Conservation (phyloP, 2,329 filamentous ascomycete genomes). For the Sclerotinia borealis region DNA sequence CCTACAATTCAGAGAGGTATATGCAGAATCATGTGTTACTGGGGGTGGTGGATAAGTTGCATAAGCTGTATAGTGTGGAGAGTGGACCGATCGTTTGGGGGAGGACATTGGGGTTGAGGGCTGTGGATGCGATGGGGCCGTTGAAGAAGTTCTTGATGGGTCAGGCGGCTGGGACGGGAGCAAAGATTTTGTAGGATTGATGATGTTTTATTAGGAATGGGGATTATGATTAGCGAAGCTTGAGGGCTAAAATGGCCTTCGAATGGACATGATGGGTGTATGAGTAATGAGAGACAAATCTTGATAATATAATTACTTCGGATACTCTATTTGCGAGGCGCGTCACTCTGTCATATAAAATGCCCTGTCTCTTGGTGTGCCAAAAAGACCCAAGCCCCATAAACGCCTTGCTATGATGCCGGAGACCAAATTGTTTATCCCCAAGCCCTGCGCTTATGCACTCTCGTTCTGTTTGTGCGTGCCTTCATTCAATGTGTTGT, state of each 20-base stretch:
- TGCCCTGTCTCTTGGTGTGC: neutral
- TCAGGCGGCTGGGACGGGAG: conserved; percentile 52
- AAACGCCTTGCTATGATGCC: conserved; percentile 11
- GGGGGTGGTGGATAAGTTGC: conserved; percentile 80
- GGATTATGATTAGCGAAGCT: neutral
- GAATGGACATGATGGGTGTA: neutral
- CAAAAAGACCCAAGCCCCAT: neutral
- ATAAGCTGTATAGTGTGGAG: conserved; percentile 82
- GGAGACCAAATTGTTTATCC: neutral
- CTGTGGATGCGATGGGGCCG: conserved; percentile 67
- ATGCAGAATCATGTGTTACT: conserved; percentile 73
- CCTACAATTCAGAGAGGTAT: conserved; percentile 77
- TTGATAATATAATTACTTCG: neutral
- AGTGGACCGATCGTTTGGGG: conserved; percentile 74
- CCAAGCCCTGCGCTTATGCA: neutral
- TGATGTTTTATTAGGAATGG: neutral
- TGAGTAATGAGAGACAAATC: neutral
- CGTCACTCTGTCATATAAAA: neutral
- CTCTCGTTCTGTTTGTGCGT: neutral
- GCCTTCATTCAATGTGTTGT: neutral
- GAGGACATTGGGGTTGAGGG: conserved; percentile 67
- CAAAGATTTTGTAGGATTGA: conserved; percentile 37
- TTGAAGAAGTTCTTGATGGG: conserved; percentile 86
- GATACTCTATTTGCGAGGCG: neutral
- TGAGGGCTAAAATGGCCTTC: neutral